Evolutionary conservation across 78 protist genomes (phyloP), one percentile per base, ranked within the genome.

Genomic region (Dictyostelium intermedium): DNA sequence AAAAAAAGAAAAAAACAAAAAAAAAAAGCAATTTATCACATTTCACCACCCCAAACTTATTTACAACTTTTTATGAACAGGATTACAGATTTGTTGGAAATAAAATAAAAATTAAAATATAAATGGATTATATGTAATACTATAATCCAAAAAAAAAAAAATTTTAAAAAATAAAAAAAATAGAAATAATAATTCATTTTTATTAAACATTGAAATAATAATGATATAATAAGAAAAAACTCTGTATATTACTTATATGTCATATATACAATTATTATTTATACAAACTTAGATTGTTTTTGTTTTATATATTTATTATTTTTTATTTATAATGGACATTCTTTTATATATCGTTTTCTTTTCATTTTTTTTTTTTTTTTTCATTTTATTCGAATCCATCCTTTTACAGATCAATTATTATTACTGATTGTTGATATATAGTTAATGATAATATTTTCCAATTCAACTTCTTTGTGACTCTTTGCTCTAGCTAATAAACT

Each of bases 361-460:
- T 23, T n/a, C n/a, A 2, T 25, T 63, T 25, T 10, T 63, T 63
- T 63, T 10, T 53, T 53, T 56, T 13, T 20, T 20, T 56, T 45
- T 45, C 13, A 45, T 50, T 5, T 41, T 41, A 9, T n/a, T 61
- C 9, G 35, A 61, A 27, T 72, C 37, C 34, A 72, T 72, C 79
- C 79, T 72, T 32, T 72, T 72, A 72, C 45, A 72, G 79, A 80
- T 47, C n/a, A 47, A 80, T 63, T 63, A 23, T 63, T 63, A 63
- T 63, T 25, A 63, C 73, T 63, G 27, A 80, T 10, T 47, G 72
- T 69, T n/a, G 77, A 83, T 14, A 84, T 9, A 37, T 85, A 85
- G 41, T 85, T 85, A 27, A 23, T 63, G 27, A 85, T 85, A n/a
- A 85, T 85, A n/a, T 14, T 23, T n/a, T 85, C 91, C 35, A 85